Conservation (phyloP, 352 stramenopile genomes). For the Pythium biforme region DNA sequence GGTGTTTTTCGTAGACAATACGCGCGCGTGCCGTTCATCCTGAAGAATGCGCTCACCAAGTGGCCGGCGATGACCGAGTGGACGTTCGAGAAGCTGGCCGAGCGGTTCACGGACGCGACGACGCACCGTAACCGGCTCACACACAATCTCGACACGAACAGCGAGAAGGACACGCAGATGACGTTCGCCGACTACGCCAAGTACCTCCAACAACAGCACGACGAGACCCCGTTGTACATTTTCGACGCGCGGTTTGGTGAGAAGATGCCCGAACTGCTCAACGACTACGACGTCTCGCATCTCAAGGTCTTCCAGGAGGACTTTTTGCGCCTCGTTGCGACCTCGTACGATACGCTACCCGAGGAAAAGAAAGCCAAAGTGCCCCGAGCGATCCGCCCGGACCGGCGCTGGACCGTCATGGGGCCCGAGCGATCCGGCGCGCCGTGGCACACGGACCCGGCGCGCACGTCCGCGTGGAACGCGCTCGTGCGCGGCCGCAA, state of each 20-base stretch:
- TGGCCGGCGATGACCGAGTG: slow-evolving; percentile 80
- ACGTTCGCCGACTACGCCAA: slow-evolving; percentile 70
- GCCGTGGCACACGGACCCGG: slow-evolving; percentile 94
- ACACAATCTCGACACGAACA: slow-evolving; percentile 79
- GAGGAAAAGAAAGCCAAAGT: slow-evolving; percentile 44
- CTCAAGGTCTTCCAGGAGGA: slow-evolving; percentile 80
- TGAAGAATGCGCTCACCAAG: slow-evolving; percentile 58
- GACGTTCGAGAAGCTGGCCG: slow-evolving; percentile 64
- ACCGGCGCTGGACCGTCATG: slow-evolving; percentile 86
- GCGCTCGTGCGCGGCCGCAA: slow-evolving; percentile 93
- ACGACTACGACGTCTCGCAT: slow-evolving; percentile 62
- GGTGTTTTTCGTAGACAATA: slow-evolving; percentile 42
- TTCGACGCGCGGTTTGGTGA: slow-evolving; percentile 84
- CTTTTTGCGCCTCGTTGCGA: slow-evolving; percentile 35
- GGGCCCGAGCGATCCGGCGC: slow-evolving; percentile 86
- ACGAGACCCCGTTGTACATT: slow-evolving; percentile 88
- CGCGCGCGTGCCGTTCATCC: slow-evolving; percentile 67
- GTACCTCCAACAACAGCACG: slow-evolving; percentile 63
- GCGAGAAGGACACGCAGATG: slow-evolving; percentile 64
- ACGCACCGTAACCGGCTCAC: slow-evolving; percentile 66
- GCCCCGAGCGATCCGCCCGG: slow-evolving; percentile 41
- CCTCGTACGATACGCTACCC: slow-evolving; percentile 11
- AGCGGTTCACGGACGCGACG: slow-evolving; percentile 44
- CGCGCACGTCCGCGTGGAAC: slow-evolving; percentile 96
- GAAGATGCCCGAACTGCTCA: slow-evolving; percentile 69